Base-by-base conservation (phyloP, 306 rosid species). In the Pterocarpus macrocarpus region DNA sequence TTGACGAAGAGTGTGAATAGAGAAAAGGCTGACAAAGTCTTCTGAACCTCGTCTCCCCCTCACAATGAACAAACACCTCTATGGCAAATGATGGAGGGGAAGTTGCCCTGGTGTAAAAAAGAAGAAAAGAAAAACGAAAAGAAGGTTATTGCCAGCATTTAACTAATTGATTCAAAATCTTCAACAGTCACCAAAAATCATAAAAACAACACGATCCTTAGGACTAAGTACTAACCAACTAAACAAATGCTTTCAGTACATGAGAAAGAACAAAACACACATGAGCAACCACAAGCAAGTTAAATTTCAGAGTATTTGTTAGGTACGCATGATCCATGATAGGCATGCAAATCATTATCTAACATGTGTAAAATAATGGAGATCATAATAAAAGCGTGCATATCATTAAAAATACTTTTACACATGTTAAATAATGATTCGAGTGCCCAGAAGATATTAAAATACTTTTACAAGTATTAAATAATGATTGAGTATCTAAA, bases 21-120 rank as follows among this genome's bases (percentile, higher is more conserved):
- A 95, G 93, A 88, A 91, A 95, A 79, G 99, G 97, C 86, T 83
- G 99, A 86, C 99, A 95, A 57, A 95, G 96, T 64, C 99, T 92
- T 89, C 97, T 87, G 90, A 95, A 95, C 86, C 98, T 90, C n/a
- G 99, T 88, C 90, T 95, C 99, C 68, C 98, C 99, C 85, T 95
- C 98, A 73, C 98, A 95, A 67, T 95, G 97, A 81, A 95, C 98
- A 90, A 95, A 95, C 49, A 92, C 97, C 87, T 95, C 99, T 61
- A 95, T 71, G 39, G 99, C 99, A 88, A 95, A 95, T 10, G 99
- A 95, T 53, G 99, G 99, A 69, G 99, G 99, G n/a, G 89, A 90
- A 72, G 99, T 95, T 1, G 96, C 99, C 88, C 99, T 95, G 84
- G 28, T n/a, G 4, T 0, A 55, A 15, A 17, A 17, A 81, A 86